Evolutionary conservation across 1,284 basidiomycete species (phyloP).

Genomic region (Boletellus sp.): DNA sequence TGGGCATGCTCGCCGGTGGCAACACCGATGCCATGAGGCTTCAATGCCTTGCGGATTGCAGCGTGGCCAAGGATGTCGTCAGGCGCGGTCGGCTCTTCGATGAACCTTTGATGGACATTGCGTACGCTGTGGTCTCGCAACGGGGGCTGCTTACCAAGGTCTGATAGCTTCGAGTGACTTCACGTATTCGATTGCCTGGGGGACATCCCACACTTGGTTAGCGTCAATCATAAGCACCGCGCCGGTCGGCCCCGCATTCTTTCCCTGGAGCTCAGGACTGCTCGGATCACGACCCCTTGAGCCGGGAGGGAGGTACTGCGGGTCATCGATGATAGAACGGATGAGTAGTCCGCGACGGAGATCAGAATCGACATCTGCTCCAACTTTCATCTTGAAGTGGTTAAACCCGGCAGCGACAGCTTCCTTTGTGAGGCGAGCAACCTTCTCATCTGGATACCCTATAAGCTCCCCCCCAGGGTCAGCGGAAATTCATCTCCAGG

Average conservation of each 20-base stretch:
- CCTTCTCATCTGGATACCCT: conserved; percentile 86
- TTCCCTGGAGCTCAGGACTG: conserved; percentile 65
- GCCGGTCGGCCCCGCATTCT: conserved; percentile 93
- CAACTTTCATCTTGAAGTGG: conserved; percentile 98
- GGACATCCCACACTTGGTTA: conserved; percentile 96
- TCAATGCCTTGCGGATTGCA: conserved; percentile 74
- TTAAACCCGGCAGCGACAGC: conserved; percentile 86
- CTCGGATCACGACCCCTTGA: conserved; percentile 58
- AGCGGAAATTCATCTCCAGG: conserved; percentile 1
- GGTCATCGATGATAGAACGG: conserved; percentile 91
- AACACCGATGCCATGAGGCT: conserved; percentile 84
- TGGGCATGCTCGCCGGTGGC: conserved; percentile 96
- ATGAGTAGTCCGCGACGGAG: conserved; percentile 85
- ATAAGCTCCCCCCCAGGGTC: neutral
- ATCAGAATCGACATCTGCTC: conserved; percentile 78
- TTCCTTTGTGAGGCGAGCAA: conserved; percentile 81
- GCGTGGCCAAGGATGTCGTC: conserved; percentile 89
- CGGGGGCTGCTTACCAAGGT: conserved; percentile 65
- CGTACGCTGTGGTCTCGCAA: neutral
- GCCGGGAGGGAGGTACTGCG: conserved; percentile 61
- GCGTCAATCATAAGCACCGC: conserved; percentile 95
- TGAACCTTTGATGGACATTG: conserved; percentile 65
- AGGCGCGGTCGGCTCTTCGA: conserved; percentile 92
- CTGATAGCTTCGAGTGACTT: conserved; percentile 76
- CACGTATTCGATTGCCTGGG: conserved; percentile 90